phyloP scores from a whole-genome alignment of 495 filamentous ascomycete genomes.

The Polyplosphaeria fusca region DNA sequence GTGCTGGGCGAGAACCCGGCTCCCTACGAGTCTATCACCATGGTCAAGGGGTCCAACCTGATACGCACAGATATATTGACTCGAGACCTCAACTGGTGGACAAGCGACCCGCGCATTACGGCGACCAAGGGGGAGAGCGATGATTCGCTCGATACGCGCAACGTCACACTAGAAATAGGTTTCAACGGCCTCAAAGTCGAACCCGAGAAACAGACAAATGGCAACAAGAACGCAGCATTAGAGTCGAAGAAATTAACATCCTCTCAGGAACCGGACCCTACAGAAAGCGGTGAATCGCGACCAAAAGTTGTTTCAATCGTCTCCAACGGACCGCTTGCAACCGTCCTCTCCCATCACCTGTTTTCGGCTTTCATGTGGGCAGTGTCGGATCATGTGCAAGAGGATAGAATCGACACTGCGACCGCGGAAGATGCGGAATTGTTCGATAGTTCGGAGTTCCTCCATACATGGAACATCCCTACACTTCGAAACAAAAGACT shows the following conservation, averaged over 20 bases:
- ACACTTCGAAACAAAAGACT: neutral
- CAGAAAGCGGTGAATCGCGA: neutral
- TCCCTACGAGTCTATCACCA: neutral
- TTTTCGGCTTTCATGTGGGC: conserved; percentile 11
- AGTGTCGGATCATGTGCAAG: neutral
- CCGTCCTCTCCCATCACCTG: neutral
- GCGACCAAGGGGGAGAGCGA: too few species aligned
- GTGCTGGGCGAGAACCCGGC: conserved; percentile 3
- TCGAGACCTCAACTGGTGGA: conserved; percentile 4
- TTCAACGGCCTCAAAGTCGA: neutral
- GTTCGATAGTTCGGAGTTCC: neutral
- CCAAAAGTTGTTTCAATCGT: neutral
- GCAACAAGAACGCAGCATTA: too few species aligned
- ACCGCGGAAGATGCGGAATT: conserved; percentile 1
- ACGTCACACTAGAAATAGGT: too few species aligned
- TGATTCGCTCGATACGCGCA: too few species aligned
- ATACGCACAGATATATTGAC: neutral
- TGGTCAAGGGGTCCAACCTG: neutral
- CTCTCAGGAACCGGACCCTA: too few species aligned
- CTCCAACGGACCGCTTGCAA: neutral
- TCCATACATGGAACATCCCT: neutral
- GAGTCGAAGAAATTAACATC: too few species aligned
- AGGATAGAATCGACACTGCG: neutral
- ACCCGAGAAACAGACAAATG: too few species aligned
- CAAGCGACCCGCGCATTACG: neutral